These are phyloP conservation scores for Cystofilobasidium bisporidii DNA, from an alignment of 768 basidiomycete species.

Conservation along the genomic window DNA sequence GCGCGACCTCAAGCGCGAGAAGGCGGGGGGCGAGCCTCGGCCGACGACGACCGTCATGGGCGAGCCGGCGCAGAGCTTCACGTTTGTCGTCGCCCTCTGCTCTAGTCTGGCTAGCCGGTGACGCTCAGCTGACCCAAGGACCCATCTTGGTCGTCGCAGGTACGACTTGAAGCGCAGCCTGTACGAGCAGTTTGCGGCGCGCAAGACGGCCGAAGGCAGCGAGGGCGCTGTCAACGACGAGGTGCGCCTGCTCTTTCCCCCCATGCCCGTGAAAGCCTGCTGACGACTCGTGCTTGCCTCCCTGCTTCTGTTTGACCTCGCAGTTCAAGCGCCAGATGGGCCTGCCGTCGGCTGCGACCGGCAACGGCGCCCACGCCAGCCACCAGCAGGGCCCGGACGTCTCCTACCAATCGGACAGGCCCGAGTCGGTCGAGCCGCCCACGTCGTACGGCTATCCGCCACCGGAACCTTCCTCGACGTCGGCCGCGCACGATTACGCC, in stretches of 20 bases:
- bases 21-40: conserved; percentile 60
- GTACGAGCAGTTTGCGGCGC: conserved; percentile 70
- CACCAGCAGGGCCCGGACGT: background rate
- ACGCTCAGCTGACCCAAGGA: too few relatives aligned
- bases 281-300: too few relatives aligned
- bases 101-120: too few relatives aligned
- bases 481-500: too few relatives aligned
- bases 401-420: too few relatives aligned
- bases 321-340: conserved; percentile 11
- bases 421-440: too few relatives aligned
- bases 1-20: conserved; percentile 90
- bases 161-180: conserved; percentile 78
- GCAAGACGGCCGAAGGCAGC: background rate
- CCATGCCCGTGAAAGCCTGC: too few relatives aligned
- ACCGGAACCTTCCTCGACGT: too few relatives aligned
- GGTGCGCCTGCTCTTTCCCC: background rate
- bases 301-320: background rate
- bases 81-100: conserved; percentile 33
- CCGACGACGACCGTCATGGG: conserved; percentile 65
- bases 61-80: conserved; percentile 80
- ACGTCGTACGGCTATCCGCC: too few relatives aligned
- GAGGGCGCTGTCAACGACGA: conserved; percentile 4
- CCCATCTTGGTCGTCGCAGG: conserved; percentile 26
- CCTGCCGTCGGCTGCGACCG: background rate
- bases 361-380: background rate